Percentiles rank a stretch among this genome's conserved stretches.
Evolutionary conservation across 225 moss, liverwort and hornwort genomes (phyloP).

Genomic region (Thuidium tamariscinum): DNA sequence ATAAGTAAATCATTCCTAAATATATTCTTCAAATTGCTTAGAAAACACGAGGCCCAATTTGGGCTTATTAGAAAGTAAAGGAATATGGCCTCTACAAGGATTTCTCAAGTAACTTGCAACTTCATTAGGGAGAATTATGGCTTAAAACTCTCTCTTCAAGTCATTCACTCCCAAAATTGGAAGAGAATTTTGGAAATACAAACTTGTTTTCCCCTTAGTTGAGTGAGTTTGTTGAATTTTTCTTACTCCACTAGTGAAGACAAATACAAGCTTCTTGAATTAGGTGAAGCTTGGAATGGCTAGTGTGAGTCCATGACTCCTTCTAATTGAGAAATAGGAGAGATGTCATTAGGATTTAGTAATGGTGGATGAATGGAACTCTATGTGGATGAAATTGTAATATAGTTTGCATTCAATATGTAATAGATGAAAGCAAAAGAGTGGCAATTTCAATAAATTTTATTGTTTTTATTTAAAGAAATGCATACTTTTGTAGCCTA

Average conservation of each 20-base stretch:
- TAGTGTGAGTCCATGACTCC: rapidly evolving
- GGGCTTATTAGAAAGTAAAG: no score
- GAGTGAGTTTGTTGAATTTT: not conserved
- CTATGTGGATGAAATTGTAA: rapidly evolving
- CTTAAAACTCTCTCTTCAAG: not conserved
- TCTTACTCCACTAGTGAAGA: not conserved
- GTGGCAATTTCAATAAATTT: no score
- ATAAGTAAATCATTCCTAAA: no score
- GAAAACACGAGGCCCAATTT: no score
- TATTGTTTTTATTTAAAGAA: no score
- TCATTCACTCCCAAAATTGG: not conserved
- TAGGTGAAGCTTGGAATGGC: not conserved
- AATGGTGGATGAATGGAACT: not conserved
- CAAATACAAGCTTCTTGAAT: rapidly evolving
- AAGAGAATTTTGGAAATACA: not conserved
- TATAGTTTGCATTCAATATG: not conserved
- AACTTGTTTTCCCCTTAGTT: not conserved
- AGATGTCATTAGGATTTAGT: not conserved
- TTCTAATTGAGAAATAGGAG: not conserved
- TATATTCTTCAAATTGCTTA: no score
- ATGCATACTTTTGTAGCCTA: no score
- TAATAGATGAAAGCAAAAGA: not conserved
- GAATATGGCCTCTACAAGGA: no score
- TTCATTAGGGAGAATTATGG: not conserved
- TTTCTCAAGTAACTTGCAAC: not conserved